Evolutionary conservation across 2,329 filamentous ascomycete species (phyloP).

Genomic region (Aspergillus japonicus): DNA sequence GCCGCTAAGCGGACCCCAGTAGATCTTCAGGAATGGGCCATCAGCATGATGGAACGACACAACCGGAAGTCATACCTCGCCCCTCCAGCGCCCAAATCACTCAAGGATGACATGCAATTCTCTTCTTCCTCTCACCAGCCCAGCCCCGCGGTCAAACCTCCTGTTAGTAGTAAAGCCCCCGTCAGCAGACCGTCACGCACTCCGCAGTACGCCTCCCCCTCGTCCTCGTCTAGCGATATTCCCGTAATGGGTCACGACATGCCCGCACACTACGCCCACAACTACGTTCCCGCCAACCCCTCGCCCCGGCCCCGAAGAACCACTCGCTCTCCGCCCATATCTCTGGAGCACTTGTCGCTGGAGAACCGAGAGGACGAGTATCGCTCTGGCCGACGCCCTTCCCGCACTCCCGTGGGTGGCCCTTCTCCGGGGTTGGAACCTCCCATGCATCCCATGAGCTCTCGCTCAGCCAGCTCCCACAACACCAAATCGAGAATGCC

Average conservation of each 20-base stretch:
- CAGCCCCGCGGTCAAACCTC: slow-evolving; percentile 12
- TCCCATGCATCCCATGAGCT: slow-evolving; percentile 38
- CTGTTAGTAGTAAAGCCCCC: slow-evolving; percentile 31
- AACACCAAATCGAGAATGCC: slow-evolving; percentile 35
- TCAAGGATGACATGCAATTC: slow-evolving; percentile 54
- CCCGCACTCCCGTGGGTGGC: slow-evolving; percentile 32
- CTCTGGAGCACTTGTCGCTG: slow-evolving; percentile 46
- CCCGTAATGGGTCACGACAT: slow-evolving; percentile 52
- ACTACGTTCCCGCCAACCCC: slow-evolving; percentile 23
- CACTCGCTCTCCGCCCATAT: slow-evolving; percentile 36
- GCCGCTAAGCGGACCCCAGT: slow-evolving; percentile 96
- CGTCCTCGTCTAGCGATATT: slow-evolving; percentile 71
- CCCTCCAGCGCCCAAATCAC: slow-evolving; percentile 74
- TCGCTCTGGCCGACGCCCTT: slow-evolving; percentile 29
- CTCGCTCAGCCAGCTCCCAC: slow-evolving; percentile 41
- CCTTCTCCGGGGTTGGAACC: slow-evolving; percentile 41
- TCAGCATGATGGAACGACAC: slow-evolving; percentile 88
- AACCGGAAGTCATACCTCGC: slow-evolving; percentile 93
- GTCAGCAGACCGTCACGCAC: slow-evolving; percentile 24
- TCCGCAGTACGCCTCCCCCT: slow-evolving; percentile 58
- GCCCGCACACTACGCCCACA: slow-evolving; percentile 25
- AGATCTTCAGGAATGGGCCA: slow-evolving; percentile 88
- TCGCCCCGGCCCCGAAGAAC: slow-evolving; percentile 23
- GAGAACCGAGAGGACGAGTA: slow-evolving; percentile 38
- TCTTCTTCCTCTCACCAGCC: slow-evolving; percentile 26